A percentile compares a stretch with the other conserved stretches of the same genome.
phyloP scores from a whole-genome alignment of 345 rosid species.

The Crucihimalaya himalaica region DNA sequence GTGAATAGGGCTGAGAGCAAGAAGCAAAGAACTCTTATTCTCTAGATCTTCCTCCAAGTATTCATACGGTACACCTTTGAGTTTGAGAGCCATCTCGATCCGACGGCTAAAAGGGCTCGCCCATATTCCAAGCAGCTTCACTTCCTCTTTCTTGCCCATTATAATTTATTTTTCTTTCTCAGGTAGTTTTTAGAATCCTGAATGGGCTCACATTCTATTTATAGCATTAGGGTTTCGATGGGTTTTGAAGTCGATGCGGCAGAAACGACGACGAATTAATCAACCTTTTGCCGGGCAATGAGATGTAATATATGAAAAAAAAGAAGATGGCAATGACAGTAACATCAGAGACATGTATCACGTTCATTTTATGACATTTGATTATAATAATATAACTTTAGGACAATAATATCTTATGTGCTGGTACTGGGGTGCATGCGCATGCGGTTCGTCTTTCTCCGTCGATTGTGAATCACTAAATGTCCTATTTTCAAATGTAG shows the following conservation, averaged over 20 bases:
- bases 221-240: conserved; percentile 18
- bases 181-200: not conserved
- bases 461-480: not conserved
- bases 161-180: not conserved
- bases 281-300: not conserved
- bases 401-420: not conserved
- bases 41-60: conserved; percentile 45
- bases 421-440: not conserved
- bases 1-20: conserved; percentile 45
- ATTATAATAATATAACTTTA: not conserved
- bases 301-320: not conserved
- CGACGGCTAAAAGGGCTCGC: conserved; percentile 45
- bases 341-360: conserved; percentile 3
- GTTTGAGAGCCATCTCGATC: conserved; percentile 47
- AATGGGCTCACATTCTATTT: not conserved
- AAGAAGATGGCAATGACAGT: not conserved
- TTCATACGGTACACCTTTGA: conserved; percentile 48
- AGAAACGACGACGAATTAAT: conserved; percentile 6
- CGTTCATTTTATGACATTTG: not conserved
- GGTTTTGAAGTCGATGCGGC: not conserved
- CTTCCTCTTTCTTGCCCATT: conserved; percentile 39
- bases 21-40: conserved; percentile 44
- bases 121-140: conserved; percentile 49
- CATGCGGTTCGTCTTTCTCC: not conserved
- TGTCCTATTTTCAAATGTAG: not conserved